These are phyloP conservation scores for Pestalotiopsis sp. DNA, from an alignment of 2,329 filamentous ascomycete genomes.

Conservation along the genomic window DNA sequence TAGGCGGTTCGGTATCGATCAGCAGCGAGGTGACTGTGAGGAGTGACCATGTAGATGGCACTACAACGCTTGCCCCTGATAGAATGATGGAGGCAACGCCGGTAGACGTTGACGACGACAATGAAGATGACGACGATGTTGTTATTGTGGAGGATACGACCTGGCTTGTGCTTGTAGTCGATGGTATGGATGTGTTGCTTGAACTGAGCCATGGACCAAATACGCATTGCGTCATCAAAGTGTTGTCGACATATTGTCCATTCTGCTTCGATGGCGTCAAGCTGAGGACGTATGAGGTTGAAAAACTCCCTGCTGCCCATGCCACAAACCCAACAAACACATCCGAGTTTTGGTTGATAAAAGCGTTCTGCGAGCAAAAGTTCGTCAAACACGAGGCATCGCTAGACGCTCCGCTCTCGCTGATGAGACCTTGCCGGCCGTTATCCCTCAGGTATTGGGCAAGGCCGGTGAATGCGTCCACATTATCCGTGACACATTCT, in stretches of 20 bases:
- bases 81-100: neutral
- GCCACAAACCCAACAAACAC: slow-evolving; percentile 49
- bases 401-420: slow-evolving; percentile 54
- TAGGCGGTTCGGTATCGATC: slow-evolving; percentile 20
- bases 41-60: neutral
- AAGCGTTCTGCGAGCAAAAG: slow-evolving; percentile 50
- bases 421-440: slow-evolving; percentile 52
- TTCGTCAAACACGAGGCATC: slow-evolving; percentile 43
- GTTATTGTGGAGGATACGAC: neutral
- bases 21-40: slow-evolving; percentile 18
- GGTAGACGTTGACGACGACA: slow-evolving; percentile 1
- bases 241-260: slow-evolving; percentile 37
- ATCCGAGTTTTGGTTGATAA: slow-evolving; percentile 49
- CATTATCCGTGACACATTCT: slow-evolving; percentile 57
- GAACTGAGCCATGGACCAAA: slow-evolving; percentile 37
- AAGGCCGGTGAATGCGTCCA: slow-evolving; percentile 49
- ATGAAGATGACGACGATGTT: neutral
- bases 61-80: slow-evolving; percentile 3
- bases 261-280: slow-evolving; percentile 41
- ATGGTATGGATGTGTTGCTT: slow-evolving; percentile 12
- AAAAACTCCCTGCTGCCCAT: slow-evolving; percentile 50
- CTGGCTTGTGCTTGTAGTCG: neutral
- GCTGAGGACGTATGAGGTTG: slow-evolving; percentile 42
- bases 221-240: slow-evolving; percentile 46
- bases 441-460: slow-evolving; percentile 49